Evolutionary conservation across 129 eudicot species (phyloP).

Genomic region (Scalesia atractyloides): DNA sequence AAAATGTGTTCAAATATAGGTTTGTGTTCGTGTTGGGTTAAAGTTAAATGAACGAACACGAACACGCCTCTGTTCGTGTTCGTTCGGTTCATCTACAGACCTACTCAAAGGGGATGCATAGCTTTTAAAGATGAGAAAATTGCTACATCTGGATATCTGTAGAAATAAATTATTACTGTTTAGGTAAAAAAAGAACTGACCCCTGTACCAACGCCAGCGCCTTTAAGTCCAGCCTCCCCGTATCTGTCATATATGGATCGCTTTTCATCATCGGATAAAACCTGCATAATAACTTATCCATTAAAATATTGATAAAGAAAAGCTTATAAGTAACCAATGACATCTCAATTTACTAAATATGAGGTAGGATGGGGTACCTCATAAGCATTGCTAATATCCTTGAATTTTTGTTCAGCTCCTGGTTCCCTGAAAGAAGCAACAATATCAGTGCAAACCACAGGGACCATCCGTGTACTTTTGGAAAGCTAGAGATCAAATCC

Average conservation of each 20-base stretch:
- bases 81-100: no score
- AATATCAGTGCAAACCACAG: no score
- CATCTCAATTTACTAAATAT: constrained; percentile 16
- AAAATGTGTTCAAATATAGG: no score
- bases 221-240: constrained; percentile 97
- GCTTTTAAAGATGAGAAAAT: neutral
- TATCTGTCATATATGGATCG: constrained; percentile 92
- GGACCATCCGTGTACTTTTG: no score
- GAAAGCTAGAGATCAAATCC: no score
- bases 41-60: no score
- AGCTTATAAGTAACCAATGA: neutral
- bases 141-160: neutral
- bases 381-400: constrained; percentile 96
- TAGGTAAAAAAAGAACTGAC: constrained; percentile 47
- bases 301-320: constrained; percentile 1
- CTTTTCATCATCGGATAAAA: constrained; percentile 92
- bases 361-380: constrained; percentile 54
- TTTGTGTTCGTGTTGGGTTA: no score
- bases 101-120: neutral
- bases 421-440: constrained; percentile 62
- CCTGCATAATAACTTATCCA: constrained; percentile 47
- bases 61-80: no score
- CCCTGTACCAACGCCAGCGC: constrained; percentile 82
- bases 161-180: neutral
- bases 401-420: constrained; percentile 89